Evolutionary conservation across 768 basidiomycete species (phyloP).

Genomic region (Pisolithus marmoratus): DNA sequence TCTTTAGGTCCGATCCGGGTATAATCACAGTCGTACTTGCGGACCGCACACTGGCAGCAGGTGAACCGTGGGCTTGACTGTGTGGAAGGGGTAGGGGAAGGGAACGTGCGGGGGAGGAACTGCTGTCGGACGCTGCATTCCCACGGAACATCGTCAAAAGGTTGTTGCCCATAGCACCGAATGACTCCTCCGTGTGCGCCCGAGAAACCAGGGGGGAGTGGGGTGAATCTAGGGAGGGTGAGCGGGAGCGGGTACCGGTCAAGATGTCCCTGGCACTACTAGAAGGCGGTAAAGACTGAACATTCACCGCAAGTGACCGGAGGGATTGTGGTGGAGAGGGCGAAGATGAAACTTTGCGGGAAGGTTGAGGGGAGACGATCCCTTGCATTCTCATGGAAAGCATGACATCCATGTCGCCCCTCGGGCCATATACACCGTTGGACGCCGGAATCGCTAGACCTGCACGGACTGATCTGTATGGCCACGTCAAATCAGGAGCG

Average conservation of each 20-base stretch:
- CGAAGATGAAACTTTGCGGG: constrained; percentile 12
- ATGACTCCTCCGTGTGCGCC: constrained; percentile 46
- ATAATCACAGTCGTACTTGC: constrained; percentile 14
- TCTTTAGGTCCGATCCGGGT: constrained; percentile 32
- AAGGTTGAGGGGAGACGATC: constrained; percentile 31
- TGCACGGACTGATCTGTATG: constrained; percentile 56
- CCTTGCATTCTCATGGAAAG: constrained; percentile 71
- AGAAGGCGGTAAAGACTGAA: constrained; percentile 13
- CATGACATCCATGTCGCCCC: constrained; percentile 82
- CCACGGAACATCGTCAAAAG: constrained; percentile 48
- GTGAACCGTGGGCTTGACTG: constrained; percentile 13
- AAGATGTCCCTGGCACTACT: constrained; percentile 17
- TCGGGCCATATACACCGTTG: constrained; percentile 49
- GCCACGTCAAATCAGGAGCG: constrained; percentile 1
- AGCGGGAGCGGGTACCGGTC: constrained; percentile 21
- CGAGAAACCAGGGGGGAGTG: constrained; percentile 30
- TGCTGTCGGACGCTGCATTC: constrained; percentile 28
- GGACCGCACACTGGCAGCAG: constrained; percentile 23
- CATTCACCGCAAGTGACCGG: constrained; percentile 20
- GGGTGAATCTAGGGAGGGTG: constrained; percentile 38
- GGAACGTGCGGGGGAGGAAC: constrained; percentile 22
- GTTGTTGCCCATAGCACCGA: constrained; percentile 49
- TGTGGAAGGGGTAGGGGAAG: constrained; percentile 26
- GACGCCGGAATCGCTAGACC: constrained; percentile 49
- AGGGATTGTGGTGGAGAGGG: constrained; percentile 24